Evolutionary conservation across 768 basidiomycete genomes (phyloP).

Genomic region (Clavaria fumosa): DNA sequence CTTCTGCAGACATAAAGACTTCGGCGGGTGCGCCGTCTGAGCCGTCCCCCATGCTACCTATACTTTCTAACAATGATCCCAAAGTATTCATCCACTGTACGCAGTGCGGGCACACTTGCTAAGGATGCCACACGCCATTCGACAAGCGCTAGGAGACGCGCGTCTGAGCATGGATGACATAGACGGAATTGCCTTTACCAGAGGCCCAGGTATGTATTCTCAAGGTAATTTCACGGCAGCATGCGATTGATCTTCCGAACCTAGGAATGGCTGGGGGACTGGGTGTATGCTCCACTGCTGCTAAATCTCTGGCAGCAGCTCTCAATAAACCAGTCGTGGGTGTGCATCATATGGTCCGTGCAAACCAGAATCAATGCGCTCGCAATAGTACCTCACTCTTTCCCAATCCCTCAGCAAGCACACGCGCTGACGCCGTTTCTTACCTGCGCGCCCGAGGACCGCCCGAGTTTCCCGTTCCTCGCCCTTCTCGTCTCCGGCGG

Average conservation of each 20-base stretch:
- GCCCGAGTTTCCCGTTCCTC: slow-evolving; percentile 70
- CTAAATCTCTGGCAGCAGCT: slow-evolving; percentile 73
- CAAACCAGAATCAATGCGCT: neutral
- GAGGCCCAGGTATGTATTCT: slow-evolving; percentile 54
- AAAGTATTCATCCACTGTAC: too few relatives aligned
- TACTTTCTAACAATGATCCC: too few relatives aligned
- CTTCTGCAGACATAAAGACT: slow-evolving; percentile 33
- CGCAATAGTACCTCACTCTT: slow-evolving; percentile 3
- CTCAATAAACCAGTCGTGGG: slow-evolving; percentile 70
- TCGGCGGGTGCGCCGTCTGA: slow-evolving; percentile 68
- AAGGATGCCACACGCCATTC: slow-evolving; percentile 69
- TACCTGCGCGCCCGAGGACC: slow-evolving; percentile 29
- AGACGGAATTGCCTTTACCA: slow-evolving; percentile 82
- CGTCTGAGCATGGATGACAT: slow-evolving; percentile 41
- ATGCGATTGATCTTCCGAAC: neutral
- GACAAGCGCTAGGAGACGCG: slow-evolving; percentile 51
- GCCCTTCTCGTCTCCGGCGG: slow-evolving; percentile 87
- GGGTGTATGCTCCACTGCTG: slow-evolving; percentile 62
- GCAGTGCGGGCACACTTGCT: too few relatives aligned
- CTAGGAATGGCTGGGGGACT: slow-evolving; percentile 71
- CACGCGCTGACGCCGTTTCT: slow-evolving; percentile 76
- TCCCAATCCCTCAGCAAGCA: slow-evolving; percentile 49
- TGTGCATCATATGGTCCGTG: slow-evolving; percentile 85
- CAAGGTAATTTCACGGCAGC: slow-evolving; percentile 4
- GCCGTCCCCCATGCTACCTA: too few relatives aligned